Base-by-base conservation (phyloP, 805 yeast genomes). In the Lipomyces spencermartinsiae region DNA sequence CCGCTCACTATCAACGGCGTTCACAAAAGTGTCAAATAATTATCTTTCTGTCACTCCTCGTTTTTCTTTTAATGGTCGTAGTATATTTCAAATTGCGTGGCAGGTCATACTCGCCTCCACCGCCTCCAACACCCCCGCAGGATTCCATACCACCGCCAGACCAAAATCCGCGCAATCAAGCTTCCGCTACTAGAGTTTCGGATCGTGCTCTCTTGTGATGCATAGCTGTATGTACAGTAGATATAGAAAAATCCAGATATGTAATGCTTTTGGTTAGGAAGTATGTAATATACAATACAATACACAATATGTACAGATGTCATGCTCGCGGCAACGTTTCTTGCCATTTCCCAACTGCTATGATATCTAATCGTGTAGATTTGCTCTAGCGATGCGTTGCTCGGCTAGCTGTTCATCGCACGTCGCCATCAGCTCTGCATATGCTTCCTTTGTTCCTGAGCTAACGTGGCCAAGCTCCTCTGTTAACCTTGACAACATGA, bases 1-100 rank as follows among this genome's bases (percentile, higher is more conserved):
- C 98, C 0, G 88, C 90, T 58, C 79, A 82, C 16, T 91, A 94
- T 79, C 98, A 95, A 75, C 90, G 90, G 76, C 84, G 95, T 68
- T 91, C 97, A 1, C 92, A 92, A 67, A 95, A 93, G 78, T 95
- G 98, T 80, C 93, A 92, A 77, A 79, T 94, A 51, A 93, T 94
- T 12, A 82, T 94, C 53, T 83, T 94, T 60, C 78, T 95, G 68
- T 80, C 87, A 4, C 82, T 94, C 64, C 77, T 93, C 31, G 94
- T 92, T 29, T 80, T 92, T 43, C 88, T 91, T 3, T 80, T 92
- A 63, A 80, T 93, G 58, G 84, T 93, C 71, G 76, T 92, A 16
- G 86, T 93, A 2, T 79, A 93, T 71, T 83, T 91, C 67, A 90
- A 88, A 68, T 37, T 67, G 9, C 58, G 51, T 19, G 53, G 66